These are phyloP conservation scores for Entonaema liquescens DNA, from an alignment of 495 filamentous ascomycete genomes.

Conservation along the genomic window DNA sequence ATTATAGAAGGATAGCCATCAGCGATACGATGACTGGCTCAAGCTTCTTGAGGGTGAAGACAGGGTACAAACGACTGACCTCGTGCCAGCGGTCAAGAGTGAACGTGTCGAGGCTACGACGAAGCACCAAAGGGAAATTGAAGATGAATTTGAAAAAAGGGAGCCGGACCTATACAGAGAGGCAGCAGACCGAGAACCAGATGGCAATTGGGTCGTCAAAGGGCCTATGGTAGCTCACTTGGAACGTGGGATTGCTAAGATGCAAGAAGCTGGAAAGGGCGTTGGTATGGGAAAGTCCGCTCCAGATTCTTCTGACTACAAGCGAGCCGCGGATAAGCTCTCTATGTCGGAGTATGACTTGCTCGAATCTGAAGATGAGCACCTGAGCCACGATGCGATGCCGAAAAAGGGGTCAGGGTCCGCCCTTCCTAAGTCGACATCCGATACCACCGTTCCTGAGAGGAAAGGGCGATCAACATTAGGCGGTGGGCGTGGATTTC, in stretches of 20 bases:
- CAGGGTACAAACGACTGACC: conserved; percentile 45
- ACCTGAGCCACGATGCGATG: conserved; percentile 22
- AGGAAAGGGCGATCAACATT: conserved; percentile 18
- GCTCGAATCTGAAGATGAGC: conserved; percentile 39
- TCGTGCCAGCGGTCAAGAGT: conserved; percentile 49
- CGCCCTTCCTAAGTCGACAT: neutral
- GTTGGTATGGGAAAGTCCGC: conserved; percentile 16
- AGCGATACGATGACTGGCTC: conserved; percentile 51
- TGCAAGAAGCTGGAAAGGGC: conserved; percentile 37
- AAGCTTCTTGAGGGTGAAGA: conserved; percentile 50
- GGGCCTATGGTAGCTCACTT: conserved; percentile 38
- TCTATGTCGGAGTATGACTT: conserved; percentile 41
- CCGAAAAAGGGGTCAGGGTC: conserved; percentile 9
- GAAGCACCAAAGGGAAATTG: conserved; percentile 52
- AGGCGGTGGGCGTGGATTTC: conserved; percentile 16
- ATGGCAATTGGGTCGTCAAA: conserved; percentile 27
- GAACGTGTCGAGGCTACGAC: conserved; percentile 50
- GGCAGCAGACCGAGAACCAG: conserved; percentile 43
- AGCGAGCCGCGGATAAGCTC: conserved; percentile 33
- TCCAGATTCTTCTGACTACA: conserved; percentile 36
- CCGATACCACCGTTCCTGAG: conserved; percentile 20
- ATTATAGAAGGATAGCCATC: conserved; percentile 49
- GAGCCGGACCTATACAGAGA: conserved; percentile 51
- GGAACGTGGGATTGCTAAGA: conserved; percentile 33
- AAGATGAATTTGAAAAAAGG: conserved; percentile 48